Evolutionary conservation across 2,329 filamentous ascomycete genomes (phyloP), one percentile per base, ranked within the genome.

Genomic region (Nigrospora sphaerica): DNA sequence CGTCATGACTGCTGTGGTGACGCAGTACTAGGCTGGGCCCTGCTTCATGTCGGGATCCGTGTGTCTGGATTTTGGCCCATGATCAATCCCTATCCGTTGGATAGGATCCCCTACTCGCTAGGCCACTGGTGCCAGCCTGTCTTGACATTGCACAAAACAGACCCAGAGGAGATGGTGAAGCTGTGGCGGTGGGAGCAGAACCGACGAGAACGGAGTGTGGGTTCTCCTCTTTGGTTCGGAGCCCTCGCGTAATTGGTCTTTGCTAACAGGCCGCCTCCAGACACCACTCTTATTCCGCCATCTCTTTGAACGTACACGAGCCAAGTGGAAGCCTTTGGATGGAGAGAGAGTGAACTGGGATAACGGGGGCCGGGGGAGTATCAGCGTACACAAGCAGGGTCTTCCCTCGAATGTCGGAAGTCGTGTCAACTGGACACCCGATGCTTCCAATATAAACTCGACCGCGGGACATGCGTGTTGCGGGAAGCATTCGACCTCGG

Each of bases 1-100:
- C 61, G 62, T 28, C 54, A 65, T 12, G 75, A 81, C 48, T 77
- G 72, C 57, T 77, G 74, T 42, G 75, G 75, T 6, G 75, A 78
- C 46, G 73, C 71, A 37, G 66, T 78, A 9, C 57, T 77, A 3
- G 75, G 74, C 3, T 73, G 66, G 60, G 68, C 66, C 7, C 52
- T 78, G 39, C 65, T 64, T 50, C 65, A 72, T 36, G 67, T 64
- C 17, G 69, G 69, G 1, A 63, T 77, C 11, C 54, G 62, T 4
- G 45, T 78, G 48, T 69, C 67, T 16, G 73, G 73, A 7, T 63
- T 73, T 45, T 77, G 68, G 64, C 73, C 73, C 3, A 61, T 74
- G 58, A 75, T 75, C 61, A 69, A 68, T 50, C 61, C 65, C n/a
- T 74, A 79, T 51, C 64, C 75, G 34, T 55, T 75, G 23, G 72